phyloP scores from a whole-genome alignment of 306 rosid species.

The Trifolium repens region DNA sequence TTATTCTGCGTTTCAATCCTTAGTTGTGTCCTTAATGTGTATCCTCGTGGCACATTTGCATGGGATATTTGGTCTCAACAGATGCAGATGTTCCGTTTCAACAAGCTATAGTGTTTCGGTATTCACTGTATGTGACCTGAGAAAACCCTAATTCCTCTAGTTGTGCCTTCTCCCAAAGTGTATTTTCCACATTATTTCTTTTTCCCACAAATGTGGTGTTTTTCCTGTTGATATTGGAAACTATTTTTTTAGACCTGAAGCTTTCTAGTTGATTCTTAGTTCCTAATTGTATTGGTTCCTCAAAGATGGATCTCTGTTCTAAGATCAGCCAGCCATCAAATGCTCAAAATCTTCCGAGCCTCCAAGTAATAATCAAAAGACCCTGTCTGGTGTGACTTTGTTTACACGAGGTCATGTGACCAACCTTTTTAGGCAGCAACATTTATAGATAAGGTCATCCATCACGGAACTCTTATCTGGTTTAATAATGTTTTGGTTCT shows the following conservation, averaged over 20 bases:
- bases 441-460: background rate
- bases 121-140: background rate
- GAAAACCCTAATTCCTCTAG: background rate
- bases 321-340: background rate
- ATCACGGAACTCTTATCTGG: background rate
- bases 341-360: background rate
- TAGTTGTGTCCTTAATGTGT: background rate
- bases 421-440: background rate
- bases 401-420: background rate
- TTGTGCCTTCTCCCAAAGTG: background rate
- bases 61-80: background rate
- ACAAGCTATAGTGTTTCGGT: slow-evolving; percentile 2
- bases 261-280: background rate
- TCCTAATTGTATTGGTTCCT: background rate
- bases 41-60: background rate
- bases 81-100: background rate
- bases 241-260: background rate
- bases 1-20: background rate
- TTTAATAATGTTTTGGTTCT: background rate
- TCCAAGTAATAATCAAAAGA: background rate
- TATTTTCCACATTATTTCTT: background rate
- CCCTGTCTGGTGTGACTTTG: background rate
- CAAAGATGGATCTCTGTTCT: background rate
- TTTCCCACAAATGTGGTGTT: background rate
- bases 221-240: background rate